Evolutionary conservation across 1,284 basidiomycete species (phyloP), one percentile per base, ranked within the genome.

Genomic region (Stereum hirsutum): DNA sequence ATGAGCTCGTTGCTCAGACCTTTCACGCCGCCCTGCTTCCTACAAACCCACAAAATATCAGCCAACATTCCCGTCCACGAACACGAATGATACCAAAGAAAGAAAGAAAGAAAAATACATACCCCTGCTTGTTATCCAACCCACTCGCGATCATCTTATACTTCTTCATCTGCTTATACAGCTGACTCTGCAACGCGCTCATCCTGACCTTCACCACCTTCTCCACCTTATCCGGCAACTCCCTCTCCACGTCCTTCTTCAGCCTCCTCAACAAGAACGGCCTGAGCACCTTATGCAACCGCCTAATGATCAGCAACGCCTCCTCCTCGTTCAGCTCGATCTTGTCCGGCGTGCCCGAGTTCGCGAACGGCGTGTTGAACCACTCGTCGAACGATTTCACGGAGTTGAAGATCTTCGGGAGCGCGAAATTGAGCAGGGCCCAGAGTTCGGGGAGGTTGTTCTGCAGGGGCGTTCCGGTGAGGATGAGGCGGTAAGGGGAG

Each of bases 281-380:
- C 36, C 95, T 82, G 20, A 99, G 75, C 54, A 99, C 95, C 70
- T 99, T 99, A 63, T 99, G 96, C 58, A 99, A 66, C 63, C 96
- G 94, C 53, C 94, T 86, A 62, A 99, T 96, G 57, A 99, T 93
- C 44, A 99, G 85, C 42, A 99, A 72, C 2, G 92, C 89, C 71
- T 99, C 96, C 88, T 99, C 96, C 87, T 99, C 96, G 68, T 96
- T 98, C 69, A 99, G 67, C 73, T 97, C 93, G 62, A 99, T 97
- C 75, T 95, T 96, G 65, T 99, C 95, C 17, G 86, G 85, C 0
- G 87, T 85, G 27, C 96, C 95, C 14, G 94, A 93, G 65, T 95
- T 98, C 49, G 96, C 95, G 54, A 99, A 99, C 0, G 96, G 96
- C 2, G 95, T 97, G 68, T 99, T 99, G 75, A 99, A 99, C 96